Evolutionary conservation across 208 protist species (phyloP).

Genomic region (Strigomonas culicis): DNA sequence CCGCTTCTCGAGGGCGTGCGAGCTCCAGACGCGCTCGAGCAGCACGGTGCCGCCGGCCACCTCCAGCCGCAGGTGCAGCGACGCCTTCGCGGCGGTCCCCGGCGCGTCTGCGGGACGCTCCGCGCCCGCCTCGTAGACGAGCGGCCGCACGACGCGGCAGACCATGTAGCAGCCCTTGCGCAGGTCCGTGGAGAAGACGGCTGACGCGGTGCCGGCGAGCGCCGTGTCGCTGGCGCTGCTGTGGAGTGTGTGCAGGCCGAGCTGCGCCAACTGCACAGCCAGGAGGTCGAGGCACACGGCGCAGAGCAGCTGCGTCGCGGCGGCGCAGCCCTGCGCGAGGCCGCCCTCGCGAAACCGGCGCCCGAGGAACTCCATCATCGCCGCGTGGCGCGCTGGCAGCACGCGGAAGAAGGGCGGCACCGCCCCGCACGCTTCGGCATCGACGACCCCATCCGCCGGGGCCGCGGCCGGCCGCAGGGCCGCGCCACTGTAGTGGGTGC

Average conservation of each 20-base stretch:
- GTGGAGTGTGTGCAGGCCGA: neutral
- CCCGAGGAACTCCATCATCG: conserved; percentile 39
- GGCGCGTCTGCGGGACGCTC: neutral
- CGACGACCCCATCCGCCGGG: no score
- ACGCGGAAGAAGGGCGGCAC: conserved; percentile 5
- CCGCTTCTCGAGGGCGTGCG: conserved; percentile 15
- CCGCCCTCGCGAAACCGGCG: conserved; percentile 40
- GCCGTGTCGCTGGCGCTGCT: neutral
- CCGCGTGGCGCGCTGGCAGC: conserved; percentile 34
- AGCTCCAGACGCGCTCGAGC: conserved; percentile 38
- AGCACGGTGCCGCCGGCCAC: conserved; percentile 37
- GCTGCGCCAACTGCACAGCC: conserved; percentile 32
- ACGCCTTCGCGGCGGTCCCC: neutral
- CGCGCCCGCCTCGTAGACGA: neutral
- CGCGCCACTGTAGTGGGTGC: neutral
- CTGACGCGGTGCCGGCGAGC: neutral
- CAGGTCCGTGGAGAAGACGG: neutral
- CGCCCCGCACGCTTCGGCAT: neutral
- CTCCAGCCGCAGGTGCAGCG: conserved; percentile 29
- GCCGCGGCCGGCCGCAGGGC: neutral
- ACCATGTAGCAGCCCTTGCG: neutral
- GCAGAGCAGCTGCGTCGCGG: conserved; percentile 51
- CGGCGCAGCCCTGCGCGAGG: conserved; percentile 46
- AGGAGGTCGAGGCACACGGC: conserved; percentile 61
- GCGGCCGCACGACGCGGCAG: neutral